Evolutionary conservation across 2,329 filamentous ascomycete species (phyloP).

Genomic region (Phoma sp.): DNA sequence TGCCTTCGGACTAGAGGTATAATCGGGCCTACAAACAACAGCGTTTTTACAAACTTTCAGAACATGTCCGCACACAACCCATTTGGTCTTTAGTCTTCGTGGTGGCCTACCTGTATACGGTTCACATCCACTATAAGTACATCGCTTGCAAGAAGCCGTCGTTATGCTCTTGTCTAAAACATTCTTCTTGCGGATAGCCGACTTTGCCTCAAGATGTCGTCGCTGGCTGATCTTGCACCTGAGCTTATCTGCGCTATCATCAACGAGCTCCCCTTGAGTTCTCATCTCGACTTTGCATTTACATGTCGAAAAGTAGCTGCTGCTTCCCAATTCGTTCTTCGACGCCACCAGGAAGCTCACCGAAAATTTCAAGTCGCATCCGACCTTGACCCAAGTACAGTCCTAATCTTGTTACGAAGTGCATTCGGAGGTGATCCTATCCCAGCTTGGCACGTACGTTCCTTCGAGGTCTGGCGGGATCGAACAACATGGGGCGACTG

Average conservation of each 20-base stretch:
- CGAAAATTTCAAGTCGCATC: neutral
- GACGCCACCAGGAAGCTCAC: conserved; percentile 1
- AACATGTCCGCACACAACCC: too few relatives aligned
- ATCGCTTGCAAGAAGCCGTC: too few relatives aligned
- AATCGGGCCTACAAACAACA: too few relatives aligned
- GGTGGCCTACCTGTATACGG: too few relatives aligned
- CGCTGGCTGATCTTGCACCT: neutral
- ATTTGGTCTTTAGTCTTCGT: too few relatives aligned
- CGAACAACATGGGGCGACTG: conserved; percentile 2
- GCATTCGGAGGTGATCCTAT: neutral
- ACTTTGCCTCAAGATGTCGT: too few relatives aligned
- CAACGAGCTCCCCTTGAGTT: neutral
- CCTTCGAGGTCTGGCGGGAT: conserved; percentile 8
- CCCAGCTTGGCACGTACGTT: conserved; percentile 2
- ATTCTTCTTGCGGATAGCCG: too few relatives aligned
- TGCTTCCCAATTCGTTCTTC: neutral
- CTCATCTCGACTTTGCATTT: conserved; percentile 3
- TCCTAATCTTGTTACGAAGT: neutral
- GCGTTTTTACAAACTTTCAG: too few relatives aligned
- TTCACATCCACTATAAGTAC: too few relatives aligned
- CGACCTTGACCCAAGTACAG: neutral
- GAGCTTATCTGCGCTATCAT: neutral
- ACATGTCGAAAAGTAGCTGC: neutral
- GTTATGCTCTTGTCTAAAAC: too few relatives aligned
- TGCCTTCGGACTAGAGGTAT: too few relatives aligned